phyloP scores from a whole-genome alignment of 306 rosid species.

The Cucumis sativus region Cucumber_9930_V3 NC_026655.2:14583001-14583500 shows the following conservation, averaged over 20 bases:
- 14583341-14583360: conserved; percentile 11
- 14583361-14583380: conserved; percentile 8
- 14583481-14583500: too few relatives aligned
- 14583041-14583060: background rate
- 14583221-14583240: conserved; percentile 10
- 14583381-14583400: background rate
- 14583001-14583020: too few relatives aligned
- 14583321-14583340: conserved; percentile 1
- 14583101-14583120: background rate
- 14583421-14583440: background rate
- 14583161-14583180: conserved; percentile 1
- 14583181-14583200: conserved; percentile 12
- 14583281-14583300: conserved; percentile 11
- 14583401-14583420: background rate
- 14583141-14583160: background rate
- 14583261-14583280: conserved; percentile 18
- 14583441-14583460: too few relatives aligned
- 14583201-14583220: conserved; percentile 29
- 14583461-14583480: too few relatives aligned
- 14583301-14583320: conserved; percentile 8
- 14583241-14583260: conserved; percentile 5
- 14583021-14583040: background rate
- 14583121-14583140: background rate
- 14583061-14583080: background rate
- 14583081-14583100: background rate